These are phyloP conservation scores for Pestalotiopsis sp. DNA, from an alignment of 2,329 filamentous ascomycete species.

Conservation along the genomic window DNA sequence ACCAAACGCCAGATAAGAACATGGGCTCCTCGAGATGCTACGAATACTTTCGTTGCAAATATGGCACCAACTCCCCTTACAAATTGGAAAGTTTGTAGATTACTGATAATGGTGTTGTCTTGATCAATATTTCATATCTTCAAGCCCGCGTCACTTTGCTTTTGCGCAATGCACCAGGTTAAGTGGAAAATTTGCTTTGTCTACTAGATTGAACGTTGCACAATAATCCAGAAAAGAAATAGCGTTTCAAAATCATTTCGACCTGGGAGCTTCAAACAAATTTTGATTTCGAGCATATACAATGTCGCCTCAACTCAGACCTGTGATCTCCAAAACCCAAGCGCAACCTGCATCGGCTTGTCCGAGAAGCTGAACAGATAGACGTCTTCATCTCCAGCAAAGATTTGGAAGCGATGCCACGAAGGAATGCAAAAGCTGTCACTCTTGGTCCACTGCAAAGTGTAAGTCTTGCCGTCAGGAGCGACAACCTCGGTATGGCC, in stretches of 20 bases:
- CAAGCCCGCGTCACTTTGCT: too few relatives aligned
- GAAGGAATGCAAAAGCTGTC: conserved; percentile 59
- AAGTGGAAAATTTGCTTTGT: too few relatives aligned
- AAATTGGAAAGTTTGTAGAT: too few relatives aligned
- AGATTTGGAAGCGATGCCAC: conserved; percentile 54
- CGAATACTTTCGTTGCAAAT: too few relatives aligned
- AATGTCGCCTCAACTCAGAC: conserved; percentile 18
- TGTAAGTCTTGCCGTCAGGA: conserved; percentile 27
- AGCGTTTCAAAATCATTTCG: too few relatives aligned
- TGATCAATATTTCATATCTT: too few relatives aligned
- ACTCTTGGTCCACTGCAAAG: conserved; percentile 46
- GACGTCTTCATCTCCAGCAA: conserved; percentile 38
- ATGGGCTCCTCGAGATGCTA: not conserved
- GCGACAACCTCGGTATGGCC: conserved; percentile 42
- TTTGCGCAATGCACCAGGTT: too few relatives aligned
- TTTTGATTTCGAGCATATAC: not conserved
- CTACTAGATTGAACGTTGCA: too few relatives aligned
- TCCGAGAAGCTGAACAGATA: conserved; percentile 60
- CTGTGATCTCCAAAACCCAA: conserved; percentile 51
- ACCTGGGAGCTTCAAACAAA: too few relatives aligned
- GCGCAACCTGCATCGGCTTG: conserved; percentile 52
- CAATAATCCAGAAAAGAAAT: too few relatives aligned
- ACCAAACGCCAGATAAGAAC: not conserved
- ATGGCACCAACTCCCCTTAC: too few relatives aligned
- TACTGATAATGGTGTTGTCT: too few relatives aligned